Conservation (phyloP, 805 yeast species). For the Cyberlindnera subsufficiens region DNA sequence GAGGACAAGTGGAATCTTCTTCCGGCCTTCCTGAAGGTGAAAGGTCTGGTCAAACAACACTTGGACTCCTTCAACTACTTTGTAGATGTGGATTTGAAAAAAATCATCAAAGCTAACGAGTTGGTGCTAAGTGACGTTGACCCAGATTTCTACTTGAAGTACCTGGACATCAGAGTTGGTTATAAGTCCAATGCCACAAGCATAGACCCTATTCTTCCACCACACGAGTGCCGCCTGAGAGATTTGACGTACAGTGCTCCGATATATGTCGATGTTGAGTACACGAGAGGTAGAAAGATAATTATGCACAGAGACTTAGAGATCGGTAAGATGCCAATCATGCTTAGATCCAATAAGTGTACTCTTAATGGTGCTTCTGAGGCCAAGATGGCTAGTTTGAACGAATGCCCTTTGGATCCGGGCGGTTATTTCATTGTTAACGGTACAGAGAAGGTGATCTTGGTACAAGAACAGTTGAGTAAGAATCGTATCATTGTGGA, state of each 20-base stretch:
- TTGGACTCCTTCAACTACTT: conserved; percentile 97
- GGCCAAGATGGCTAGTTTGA: conserved; percentile 75
- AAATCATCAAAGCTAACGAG: conserved; percentile 89
- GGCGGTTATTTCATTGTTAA: conserved; percentile 98
- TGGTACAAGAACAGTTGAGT: conserved; percentile 94
- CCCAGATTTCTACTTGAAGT: conserved; percentile 92
- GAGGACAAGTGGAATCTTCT: conserved; percentile 95
- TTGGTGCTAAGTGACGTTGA: conserved; percentile 88
- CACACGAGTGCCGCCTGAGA: conserved; percentile 93
- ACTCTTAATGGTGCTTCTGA: conserved; percentile 75
- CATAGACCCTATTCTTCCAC: conserved; percentile 66
- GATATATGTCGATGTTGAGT: conserved; percentile 93
- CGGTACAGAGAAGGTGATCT: conserved; percentile 95
- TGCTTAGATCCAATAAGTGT: conserved; percentile 92
- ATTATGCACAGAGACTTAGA: conserved; percentile 86
- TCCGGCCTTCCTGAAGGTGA: conserved; percentile 93
- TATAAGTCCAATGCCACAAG: conserved; percentile 50
- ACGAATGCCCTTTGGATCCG: conserved; percentile 97
- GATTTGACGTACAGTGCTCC: conserved; percentile 95
- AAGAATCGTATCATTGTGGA: conserved; percentile 98
- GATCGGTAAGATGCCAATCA: conserved; percentile 98
- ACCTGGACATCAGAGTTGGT: conserved; percentile 90
- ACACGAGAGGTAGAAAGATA: conserved; percentile 90
- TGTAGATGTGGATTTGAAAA: conserved; percentile 87
- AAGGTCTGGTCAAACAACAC: conserved; percentile 96